phyloP scores from a whole-genome alignment of 2,329 filamentous ascomycete genomes.

The Didymellaceae sp. region DNA sequence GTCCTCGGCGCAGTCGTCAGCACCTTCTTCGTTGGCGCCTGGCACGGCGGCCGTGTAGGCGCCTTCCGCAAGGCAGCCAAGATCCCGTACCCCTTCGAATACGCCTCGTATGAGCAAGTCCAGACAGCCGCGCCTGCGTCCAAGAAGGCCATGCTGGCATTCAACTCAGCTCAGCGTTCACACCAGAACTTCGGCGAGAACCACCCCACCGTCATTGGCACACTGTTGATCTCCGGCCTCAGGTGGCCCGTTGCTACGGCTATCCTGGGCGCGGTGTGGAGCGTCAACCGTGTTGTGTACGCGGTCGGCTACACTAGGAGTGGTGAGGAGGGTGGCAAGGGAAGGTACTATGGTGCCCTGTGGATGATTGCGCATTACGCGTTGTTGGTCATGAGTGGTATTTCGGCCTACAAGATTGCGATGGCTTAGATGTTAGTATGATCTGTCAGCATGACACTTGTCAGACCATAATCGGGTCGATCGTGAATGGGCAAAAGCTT shows the following conservation, averaged over 20 bases:
- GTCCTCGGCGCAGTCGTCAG: constrained; percentile 62
- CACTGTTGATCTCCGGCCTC: constrained; percentile 62
- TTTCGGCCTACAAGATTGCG: constrained; percentile 33
- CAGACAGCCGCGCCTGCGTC: constrained; percentile 46
- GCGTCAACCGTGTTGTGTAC: constrained; percentile 58
- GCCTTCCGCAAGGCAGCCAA: constrained; percentile 59
- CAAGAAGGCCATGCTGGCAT: constrained; percentile 54
- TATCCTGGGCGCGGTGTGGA: constrained; percentile 58
- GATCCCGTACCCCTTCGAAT: constrained; percentile 64
- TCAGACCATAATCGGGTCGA: too few relatives aligned
- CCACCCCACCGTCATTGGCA: constrained; percentile 58
- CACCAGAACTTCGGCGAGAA: constrained; percentile 68
- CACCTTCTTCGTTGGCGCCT: constrained; percentile 60
- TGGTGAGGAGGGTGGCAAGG: constrained; percentile 51
- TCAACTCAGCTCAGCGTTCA: constrained; percentile 52
- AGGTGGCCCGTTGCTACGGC: constrained; percentile 58
- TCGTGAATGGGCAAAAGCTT: neutral
- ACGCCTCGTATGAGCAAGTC: constrained; percentile 63
- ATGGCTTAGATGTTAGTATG: constrained; percentile 12
- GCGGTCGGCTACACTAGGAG: constrained; percentile 54
- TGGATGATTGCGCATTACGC: constrained; percentile 44
- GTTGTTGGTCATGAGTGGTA: constrained; percentile 37
- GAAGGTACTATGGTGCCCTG: constrained; percentile 49
- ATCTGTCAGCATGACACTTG: too few relatives aligned
- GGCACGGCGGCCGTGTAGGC: constrained; percentile 58